Evolutionary conservation across 345 rosid genomes (phyloP).

Genomic region (Trapa bicornis): DNA sequence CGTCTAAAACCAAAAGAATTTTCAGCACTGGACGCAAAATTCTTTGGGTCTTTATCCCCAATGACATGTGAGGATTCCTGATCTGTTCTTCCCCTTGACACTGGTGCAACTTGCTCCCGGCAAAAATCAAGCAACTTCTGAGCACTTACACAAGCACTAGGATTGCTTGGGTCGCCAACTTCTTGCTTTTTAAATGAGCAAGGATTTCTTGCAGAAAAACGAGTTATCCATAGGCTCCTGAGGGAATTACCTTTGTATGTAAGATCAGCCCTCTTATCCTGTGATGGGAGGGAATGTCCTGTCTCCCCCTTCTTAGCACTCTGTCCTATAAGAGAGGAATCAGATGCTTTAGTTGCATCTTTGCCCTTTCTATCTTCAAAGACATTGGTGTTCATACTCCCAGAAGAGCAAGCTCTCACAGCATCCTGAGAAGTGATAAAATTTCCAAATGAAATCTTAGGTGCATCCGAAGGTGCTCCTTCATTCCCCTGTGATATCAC

Average conservation of each 20-base stretch:
- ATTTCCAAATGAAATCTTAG: slow-evolving; percentile 3
- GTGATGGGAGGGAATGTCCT: slow-evolving; percentile 10
- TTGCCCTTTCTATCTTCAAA: slow-evolving; percentile 7
- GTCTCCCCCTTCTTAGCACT: too few relatives aligned
- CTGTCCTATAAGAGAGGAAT: too few relatives aligned
- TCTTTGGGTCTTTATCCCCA: slow-evolving; percentile 14
- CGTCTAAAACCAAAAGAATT: slow-evolving; percentile 22
- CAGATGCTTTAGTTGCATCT: too few relatives aligned
- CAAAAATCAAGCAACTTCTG: slow-evolving; percentile 14
- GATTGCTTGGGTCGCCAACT: slow-evolving; percentile 2
- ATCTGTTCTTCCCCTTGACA: slow-evolving; percentile 8
- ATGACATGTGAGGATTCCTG: slow-evolving; percentile 9
- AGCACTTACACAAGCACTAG: slow-evolving; percentile 14
- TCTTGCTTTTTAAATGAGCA: slow-evolving; percentile 17
- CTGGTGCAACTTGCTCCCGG: slow-evolving; percentile 10
- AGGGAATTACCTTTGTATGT: slow-evolving; percentile 28
- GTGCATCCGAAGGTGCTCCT: slow-evolving; percentile 17
- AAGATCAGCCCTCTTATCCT: slow-evolving; percentile 21
- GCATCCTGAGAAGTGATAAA: slow-evolving; percentile 10
- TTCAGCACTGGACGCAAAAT: slow-evolving; percentile 15
- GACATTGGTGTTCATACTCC: slow-evolving; percentile 19
- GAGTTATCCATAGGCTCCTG: slow-evolving; percentile 67
- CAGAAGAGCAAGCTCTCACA: slow-evolving; percentile 18
- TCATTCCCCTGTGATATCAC: slow-evolving; percentile 22
- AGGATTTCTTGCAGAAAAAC: slow-evolving; percentile 40